Base-by-base conservation (phyloP, 345 rosid genomes). In the Eucalyptus marginata region DNA sequence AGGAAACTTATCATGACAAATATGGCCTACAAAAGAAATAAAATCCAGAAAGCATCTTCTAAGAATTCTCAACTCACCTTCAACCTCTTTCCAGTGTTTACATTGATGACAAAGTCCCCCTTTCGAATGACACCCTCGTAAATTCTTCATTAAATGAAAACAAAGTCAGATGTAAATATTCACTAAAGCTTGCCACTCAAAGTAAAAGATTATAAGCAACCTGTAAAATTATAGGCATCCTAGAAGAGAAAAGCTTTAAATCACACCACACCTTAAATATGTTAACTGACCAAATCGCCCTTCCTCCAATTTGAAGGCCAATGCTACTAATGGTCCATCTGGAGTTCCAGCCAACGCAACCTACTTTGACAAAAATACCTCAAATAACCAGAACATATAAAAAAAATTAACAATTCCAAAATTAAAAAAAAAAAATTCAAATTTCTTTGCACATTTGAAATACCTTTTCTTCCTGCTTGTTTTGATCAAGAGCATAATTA, bases 241-340 rank as follows among this genome's bases (percentile, higher is more conserved):
- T 86, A 84, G 4, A 40, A 76, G 47, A 76, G 47, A 76, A 2
- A 20, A 40, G 36, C 44, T 71, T 33, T 4, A 22, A 40, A 79
- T 58, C 64, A 50, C 14, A 51, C 49, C 54, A 62, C 88, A 95
- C 99, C 99, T 95, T 56, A 98, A 91, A 91, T 94, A 98, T 90
- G 99, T 98, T 89, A 97, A 92, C 92, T 98, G 99, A 88, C 99
- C 99, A 91, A 96, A 97, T 87, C 99, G 96, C 86, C 99, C 99
- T 93, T 98, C 99, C 92, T 98, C 99, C 89, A 98, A 89, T 94
- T 98, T 98, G 91, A 98, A 98, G 91, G 99, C 99, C 93, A 98
- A 92, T 15, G 99, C 99, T 88, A 98, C 99, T 43, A 98, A 97
- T 71, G 98, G 98, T 91, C 99, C 99, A 92, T 98, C 97, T 47